Evolutionary conservation across 352 stramenopile genomes (phyloP), one percentile per base, ranked within the genome.

Genomic region (Phytophthora syringae): DNA sequence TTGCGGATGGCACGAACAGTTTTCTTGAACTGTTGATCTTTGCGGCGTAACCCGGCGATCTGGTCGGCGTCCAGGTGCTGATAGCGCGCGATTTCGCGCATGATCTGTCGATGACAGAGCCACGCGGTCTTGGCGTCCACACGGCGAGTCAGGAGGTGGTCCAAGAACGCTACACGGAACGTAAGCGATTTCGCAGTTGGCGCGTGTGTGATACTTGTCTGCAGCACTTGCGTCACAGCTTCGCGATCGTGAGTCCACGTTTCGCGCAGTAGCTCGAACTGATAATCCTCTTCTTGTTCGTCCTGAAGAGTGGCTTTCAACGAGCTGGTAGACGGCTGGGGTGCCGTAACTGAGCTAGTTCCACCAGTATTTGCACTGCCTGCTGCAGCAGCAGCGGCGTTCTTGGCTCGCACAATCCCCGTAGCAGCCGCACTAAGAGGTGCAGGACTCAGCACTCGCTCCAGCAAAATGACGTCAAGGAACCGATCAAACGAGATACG

Each of bases 41-140:
- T 93, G 25, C 61, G 72, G 43, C 86, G 76, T 40, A 93, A 62
- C 20, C 77, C 78, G 4, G 77, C 79, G 60, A 93, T 86, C 72
- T 89, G 70, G 3, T 80, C 74, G 15, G 86, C 81, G 49, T 88
- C 79, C 34, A 93, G 60, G 47, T 93, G 66, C 34, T 89, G 80
- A 49, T 85, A 91, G 24, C 79, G 71, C n/a, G 78, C 74, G 44
- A 91, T 85, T 34, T 92, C 83, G 42, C 83, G 83, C 77, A 91
- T 86, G 65, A 91, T 92, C 73, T 90, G 83, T 0, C 76, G 79
- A 70, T 92, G 81, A 54, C 83, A 90, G 49, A 91, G 72, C 85
- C 85, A 93, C 57, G 85, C 85, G 2, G 83, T 93, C 72, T 92
- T 90, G 11, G 83, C 74, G 59, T 93, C 85, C 20, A 92, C 83